Conservation (phyloP, 441 rosid species). For the Gossypium trilobum region DNA sequence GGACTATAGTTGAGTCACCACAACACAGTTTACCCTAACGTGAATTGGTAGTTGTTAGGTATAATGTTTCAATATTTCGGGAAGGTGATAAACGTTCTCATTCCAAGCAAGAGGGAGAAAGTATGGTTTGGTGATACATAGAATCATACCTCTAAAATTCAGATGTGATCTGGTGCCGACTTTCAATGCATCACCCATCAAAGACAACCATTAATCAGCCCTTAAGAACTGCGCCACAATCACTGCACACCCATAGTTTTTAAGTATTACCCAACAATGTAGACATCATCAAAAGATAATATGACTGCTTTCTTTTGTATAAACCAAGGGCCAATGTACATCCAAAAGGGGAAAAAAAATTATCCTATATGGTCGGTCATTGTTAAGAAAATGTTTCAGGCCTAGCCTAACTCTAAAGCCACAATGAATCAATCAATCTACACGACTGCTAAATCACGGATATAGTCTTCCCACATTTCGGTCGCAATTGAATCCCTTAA, state of each 20-base stretch:
- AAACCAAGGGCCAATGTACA: constrained; percentile 24
- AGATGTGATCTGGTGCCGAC: not conserved
- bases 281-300: not conserved
- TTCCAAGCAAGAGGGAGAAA: not conserved
- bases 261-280: not conserved
- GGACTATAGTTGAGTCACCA: too few relatives aligned
- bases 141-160: not conserved
- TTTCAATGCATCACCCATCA: not conserved
- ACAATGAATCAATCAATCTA: constrained; percentile 25
- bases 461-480: constrained; percentile 58
- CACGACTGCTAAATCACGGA: constrained; percentile 37
- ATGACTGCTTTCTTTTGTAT: constrained; percentile 16
- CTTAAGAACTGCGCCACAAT: not conserved
- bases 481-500: constrained; percentile 65
- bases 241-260: not conserved
- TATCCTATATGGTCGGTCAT: not conserved
- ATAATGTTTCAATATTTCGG: too few relatives aligned
- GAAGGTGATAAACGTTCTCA: not conserved
- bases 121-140: not conserved
- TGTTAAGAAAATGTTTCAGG: constrained; percentile 15
- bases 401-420: constrained; percentile 20
- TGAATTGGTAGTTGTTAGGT: too few relatives aligned
- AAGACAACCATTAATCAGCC: not conserved
- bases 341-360: constrained; percentile 4
- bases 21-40: too few relatives aligned